Evolutionary conservation across 306 rosid species (phyloP).

Genomic region (Vicia villosa): DNA sequence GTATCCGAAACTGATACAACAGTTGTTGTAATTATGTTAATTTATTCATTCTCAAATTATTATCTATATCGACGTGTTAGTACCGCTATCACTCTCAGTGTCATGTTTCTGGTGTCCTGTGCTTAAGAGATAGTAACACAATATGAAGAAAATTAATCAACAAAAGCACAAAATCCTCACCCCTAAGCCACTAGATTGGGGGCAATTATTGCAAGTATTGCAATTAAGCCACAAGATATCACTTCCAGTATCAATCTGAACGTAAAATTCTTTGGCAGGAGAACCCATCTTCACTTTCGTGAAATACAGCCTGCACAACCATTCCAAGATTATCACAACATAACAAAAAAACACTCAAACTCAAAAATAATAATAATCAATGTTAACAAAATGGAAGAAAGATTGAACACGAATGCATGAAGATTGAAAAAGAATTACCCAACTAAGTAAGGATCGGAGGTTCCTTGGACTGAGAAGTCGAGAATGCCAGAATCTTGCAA

Average conservation of each 20-base stretch:
- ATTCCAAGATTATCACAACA: constrained; percentile 38
- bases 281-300: constrained; percentile 93
- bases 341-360: background rate
- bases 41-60: too few species aligned
- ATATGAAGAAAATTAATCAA: background rate
- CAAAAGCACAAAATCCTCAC: constrained; percentile 47
- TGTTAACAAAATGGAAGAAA: background rate
- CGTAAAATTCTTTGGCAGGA: constrained; percentile 86
- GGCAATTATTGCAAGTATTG: constrained; percentile 83
- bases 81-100: too few species aligned
- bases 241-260: constrained; percentile 94
- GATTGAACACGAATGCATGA: background rate
- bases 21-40: too few species aligned
- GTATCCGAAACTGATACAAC: too few species aligned
- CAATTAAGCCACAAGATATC: constrained; percentile 93
- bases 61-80: too few species aligned
- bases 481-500: constrained; percentile 72
- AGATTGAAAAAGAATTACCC: constrained; percentile 52
- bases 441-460: constrained; percentile 80
- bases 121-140: background rate
- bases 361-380: background rate
- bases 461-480: constrained; percentile 89
- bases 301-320: constrained; percentile 73
- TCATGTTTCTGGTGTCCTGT: too few species aligned
- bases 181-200: constrained; percentile 80